Percentiles rank a stretch among this genome's conserved stretches.
Evolutionary conservation across 1,139 yeast genomes (phyloP).

Genomic region (Diutina pseudorugosa): DNA sequence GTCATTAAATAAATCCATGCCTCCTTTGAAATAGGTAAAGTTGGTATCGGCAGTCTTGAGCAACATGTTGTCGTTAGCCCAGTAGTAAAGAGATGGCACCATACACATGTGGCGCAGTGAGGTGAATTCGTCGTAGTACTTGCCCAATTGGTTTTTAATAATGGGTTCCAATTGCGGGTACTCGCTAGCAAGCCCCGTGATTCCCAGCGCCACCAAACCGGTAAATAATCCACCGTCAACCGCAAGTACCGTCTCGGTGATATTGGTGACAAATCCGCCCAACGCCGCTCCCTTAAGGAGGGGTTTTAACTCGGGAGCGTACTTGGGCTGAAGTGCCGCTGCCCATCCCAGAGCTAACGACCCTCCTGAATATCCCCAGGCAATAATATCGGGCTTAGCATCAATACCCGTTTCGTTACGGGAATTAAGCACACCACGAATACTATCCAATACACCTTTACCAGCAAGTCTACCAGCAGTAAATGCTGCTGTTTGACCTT

Average conservation of each 20-base stretch:
- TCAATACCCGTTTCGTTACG: slow-evolving; percentile 8
- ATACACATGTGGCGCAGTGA: slow-evolving; percentile 7
- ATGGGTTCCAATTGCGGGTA: slow-evolving; percentile 13
- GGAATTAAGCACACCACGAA: slow-evolving; percentile 9
- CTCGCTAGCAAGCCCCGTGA: slow-evolving; percentile 17
- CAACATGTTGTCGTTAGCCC: slow-evolving; percentile 10
- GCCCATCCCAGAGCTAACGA: slow-evolving; percentile 5
- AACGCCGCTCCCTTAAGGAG: neutral
- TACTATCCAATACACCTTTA: slow-evolving; percentile 8
- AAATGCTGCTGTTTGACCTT: slow-evolving; percentile 9
- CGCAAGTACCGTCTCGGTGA: slow-evolving; percentile 12
- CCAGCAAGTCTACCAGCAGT: slow-evolving; percentile 9
- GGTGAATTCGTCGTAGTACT: slow-evolving; percentile 1
- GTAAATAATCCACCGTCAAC: slow-evolving; percentile 16
- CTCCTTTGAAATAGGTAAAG: slow-evolving; percentile 9
- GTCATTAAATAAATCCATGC: slow-evolving; percentile 11
- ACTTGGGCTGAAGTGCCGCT: slow-evolving; percentile 2
- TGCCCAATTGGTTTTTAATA: neutral
- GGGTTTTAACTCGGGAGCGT: neutral
- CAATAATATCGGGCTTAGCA: slow-evolving; percentile 9
- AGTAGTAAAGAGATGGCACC: slow-evolving; percentile 6
- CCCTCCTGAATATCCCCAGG: slow-evolving; percentile 12
- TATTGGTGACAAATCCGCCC: slow-evolving; percentile 22
- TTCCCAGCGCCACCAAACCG: slow-evolving; percentile 16
- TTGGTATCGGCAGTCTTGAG: slow-evolving; percentile 8